A percentile compares a stretch with the other conserved stretches of the same genome.
These are phyloP conservation scores for Chaetomium tenue DNA, from an alignment of 495 filamentous ascomycete genomes.

Conservation along the genomic window DNA sequence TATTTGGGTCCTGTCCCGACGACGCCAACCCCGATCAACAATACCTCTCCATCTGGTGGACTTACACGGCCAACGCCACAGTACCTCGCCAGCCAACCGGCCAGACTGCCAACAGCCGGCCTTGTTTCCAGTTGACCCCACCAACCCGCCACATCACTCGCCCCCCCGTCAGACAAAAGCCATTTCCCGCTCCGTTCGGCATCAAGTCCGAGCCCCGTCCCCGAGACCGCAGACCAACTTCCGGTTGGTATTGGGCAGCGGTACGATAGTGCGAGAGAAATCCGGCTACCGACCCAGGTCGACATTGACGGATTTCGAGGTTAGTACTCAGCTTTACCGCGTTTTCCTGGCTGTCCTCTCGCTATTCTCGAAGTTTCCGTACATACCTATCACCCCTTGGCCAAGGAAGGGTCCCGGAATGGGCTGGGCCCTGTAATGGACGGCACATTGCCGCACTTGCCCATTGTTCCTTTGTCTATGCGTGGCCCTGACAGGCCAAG, in stretches of 20 bases:
- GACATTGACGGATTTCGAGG: constrained; percentile 12
- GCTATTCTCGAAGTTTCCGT: neutral
- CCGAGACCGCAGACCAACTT: constrained; percentile 15
- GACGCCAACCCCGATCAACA: constrained; percentile 6
- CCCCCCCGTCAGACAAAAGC: constrained; percentile 14
- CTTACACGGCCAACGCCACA: constrained; percentile 20
- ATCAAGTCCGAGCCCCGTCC: constrained; percentile 5
- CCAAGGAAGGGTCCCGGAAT: neutral
- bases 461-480: constrained; percentile 3
- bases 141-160: constrained; percentile 20
- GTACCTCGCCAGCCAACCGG: neutral
- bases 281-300: neutral
- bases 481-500: neutral
- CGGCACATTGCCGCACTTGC: neutral
- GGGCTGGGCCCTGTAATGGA: neutral
- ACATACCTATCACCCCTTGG: too few relatives aligned
- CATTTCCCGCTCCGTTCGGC: constrained; percentile 18
- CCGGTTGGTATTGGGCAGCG: neutral
- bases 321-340: constrained; percentile 1
- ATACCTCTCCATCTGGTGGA: constrained; percentile 29
- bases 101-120: constrained; percentile 14
- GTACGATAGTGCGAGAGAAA: neutral
- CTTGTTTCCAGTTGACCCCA: constrained; percentile 18
- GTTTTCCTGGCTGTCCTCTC: neutral
- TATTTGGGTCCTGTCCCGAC: neutral